These are phyloP conservation scores for Conoideocrella luteorostrata DNA, from an alignment of 2,329 filamentous ascomycete genomes.

Conservation along the genomic window DNA sequence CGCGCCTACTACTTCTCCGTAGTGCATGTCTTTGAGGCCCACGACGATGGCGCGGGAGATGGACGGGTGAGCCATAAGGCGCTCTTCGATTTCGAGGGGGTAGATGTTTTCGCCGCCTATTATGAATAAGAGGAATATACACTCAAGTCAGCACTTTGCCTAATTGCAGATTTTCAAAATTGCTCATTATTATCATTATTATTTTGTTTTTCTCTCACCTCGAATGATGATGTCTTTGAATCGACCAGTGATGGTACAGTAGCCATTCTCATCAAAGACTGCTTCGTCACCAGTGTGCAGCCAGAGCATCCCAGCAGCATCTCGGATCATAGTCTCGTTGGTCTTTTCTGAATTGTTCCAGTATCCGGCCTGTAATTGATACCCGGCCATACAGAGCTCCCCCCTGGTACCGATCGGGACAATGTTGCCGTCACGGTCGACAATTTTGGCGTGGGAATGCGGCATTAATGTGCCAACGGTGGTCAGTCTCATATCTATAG, in stretches of 20 bases:
- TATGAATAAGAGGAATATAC: no score
- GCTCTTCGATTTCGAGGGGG: constrained; percentile 69
- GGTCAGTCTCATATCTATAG: constrained; percentile 57
- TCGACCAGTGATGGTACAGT: constrained; percentile 66
- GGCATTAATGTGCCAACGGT: constrained; percentile 74
- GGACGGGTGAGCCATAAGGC: constrained; percentile 57
- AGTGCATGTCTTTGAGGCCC: constrained; percentile 62
- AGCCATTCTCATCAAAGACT: constrained; percentile 60
- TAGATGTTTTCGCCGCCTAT: constrained; percentile 68
- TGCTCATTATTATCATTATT: no score
- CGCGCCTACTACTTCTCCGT: constrained; percentile 65
- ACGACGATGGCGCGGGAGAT: constrained; percentile 62
- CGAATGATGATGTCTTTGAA: constrained; percentile 78
- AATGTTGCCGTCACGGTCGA: constrained; percentile 58
- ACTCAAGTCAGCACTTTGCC: no score
- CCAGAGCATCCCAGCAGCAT: constrained; percentile 53
- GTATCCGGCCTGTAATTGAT: constrained; percentile 63
- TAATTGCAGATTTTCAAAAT: no score
- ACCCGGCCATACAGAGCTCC: constrained; percentile 73
- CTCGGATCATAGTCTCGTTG: constrained; percentile 49
- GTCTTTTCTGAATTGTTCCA: constrained; percentile 71
- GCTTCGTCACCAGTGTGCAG: constrained; percentile 63
- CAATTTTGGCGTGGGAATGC: constrained; percentile 70
- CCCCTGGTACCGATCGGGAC: constrained; percentile 63
- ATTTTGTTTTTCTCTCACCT: no score